Conservation (phyloP, 352 stramenopile genomes). For the Pythium plurisporium region DNA sequence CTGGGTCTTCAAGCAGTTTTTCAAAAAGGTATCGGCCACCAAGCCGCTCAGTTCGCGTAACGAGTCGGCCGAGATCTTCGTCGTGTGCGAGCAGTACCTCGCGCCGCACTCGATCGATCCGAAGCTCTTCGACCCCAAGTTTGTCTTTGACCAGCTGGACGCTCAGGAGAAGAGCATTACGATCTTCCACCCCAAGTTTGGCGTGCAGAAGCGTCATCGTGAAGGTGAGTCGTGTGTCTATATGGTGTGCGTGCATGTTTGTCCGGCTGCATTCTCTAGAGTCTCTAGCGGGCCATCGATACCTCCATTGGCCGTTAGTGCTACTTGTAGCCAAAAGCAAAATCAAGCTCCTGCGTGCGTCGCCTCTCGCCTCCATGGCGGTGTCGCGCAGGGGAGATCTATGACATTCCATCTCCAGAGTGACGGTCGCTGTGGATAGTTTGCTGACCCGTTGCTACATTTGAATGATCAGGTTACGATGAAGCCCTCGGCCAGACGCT, state of each 20-base stretch:
- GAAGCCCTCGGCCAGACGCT: conserved; percentile 81
- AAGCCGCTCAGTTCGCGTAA: conserved; percentile 98
- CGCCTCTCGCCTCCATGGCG: conserved; percentile 15
- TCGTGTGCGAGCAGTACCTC: conserved; percentile 96
- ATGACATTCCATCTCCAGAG: conserved; percentile 58
- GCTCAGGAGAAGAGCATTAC: conserved; percentile 85
- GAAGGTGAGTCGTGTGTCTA: conserved; percentile 66
- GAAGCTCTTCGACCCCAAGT: conserved; percentile 96
- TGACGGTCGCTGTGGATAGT: neutral
- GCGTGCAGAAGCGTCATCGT: conserved; percentile 92
- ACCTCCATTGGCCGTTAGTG: conserved; percentile 72
- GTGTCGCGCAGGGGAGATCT: conserved; percentile 51
- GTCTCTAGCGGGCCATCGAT: conserved; percentile 71
- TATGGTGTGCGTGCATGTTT: conserved; percentile 24
- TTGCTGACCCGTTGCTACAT: neutral
- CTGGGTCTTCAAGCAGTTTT: conserved; percentile 99
- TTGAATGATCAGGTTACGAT: conserved; percentile 84
- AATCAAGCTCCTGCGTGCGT: conserved; percentile 78
- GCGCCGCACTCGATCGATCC: conserved; percentile 97
- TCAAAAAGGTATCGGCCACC: conserved; percentile 96
- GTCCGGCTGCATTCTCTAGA: conserved; percentile 86
- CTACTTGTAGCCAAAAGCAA: conserved; percentile 90
- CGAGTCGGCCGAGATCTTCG: conserved; percentile 99
- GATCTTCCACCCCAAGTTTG: conserved; percentile 98
- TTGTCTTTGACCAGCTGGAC: conserved; percentile 96